Conservation (phyloP, 495 filamentous ascomycete genomes). For the Gamarada debralockiae region DNA sequence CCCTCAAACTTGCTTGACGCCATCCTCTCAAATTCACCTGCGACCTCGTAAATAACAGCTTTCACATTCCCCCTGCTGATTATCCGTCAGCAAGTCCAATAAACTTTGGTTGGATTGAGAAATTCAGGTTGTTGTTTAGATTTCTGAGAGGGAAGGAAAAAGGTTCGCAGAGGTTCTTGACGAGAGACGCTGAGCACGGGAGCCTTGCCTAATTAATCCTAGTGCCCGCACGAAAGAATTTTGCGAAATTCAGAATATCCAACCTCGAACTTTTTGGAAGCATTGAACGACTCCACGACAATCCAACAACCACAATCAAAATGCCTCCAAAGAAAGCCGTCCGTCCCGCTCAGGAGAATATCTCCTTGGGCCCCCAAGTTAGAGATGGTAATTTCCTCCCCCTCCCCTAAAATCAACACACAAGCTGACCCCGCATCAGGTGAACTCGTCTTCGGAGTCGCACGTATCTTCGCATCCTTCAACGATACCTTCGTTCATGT, state of each 20-base stretch:
- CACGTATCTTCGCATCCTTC: conserved; percentile 98
- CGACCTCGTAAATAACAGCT: not conserved
- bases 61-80: not conserved
- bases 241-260: conserved; percentile 5
- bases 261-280: conserved; percentile 9
- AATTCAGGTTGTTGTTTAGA: not conserved
- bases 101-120: not conserved
- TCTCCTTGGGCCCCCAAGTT: conserved; percentile 94
- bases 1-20: conserved; percentile 20
- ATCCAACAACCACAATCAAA: not conserved
- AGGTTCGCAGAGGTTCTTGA: no score
- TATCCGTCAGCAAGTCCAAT: not conserved
- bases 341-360: conserved; percentile 84
- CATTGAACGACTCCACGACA: not conserved
- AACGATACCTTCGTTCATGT: conserved; percentile 99
- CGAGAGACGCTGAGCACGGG: not conserved
- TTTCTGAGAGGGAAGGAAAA: not conserved
- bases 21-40: conserved; percentile 2
- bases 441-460: conserved; percentile 83
- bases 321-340: conserved; percentile 85
- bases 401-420: not conserved
- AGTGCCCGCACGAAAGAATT: not conserved
- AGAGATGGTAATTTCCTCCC: conserved; percentile 63
- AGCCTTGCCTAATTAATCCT: not conserved
- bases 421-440: conserved; percentile 11